A percentile compares a stretch with the other conserved stretches of the same genome.
Conservation (phyloP, 805 yeast species). For the Hanseniaspora occidentalis region DNA sequence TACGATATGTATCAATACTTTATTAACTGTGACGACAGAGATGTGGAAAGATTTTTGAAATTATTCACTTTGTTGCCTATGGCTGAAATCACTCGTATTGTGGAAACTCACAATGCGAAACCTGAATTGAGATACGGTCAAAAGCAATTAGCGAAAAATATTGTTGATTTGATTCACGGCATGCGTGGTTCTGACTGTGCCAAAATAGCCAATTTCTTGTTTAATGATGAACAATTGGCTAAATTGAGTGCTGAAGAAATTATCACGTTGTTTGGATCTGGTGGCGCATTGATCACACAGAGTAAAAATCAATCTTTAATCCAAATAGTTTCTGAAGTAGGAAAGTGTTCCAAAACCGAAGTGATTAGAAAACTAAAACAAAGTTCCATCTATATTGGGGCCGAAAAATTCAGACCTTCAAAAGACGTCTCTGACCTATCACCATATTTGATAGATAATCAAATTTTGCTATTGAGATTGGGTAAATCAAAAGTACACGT, state of each 20-base stretch:
- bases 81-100: conserved; percentile 39
- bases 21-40: conserved; percentile 66
- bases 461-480: conserved; percentile 50
- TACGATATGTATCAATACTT: conserved; percentile 80
- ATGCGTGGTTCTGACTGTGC: conserved; percentile 62
- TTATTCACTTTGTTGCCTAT: conserved; percentile 71
- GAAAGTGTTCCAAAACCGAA: conserved; percentile 41
- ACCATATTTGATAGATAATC: conserved; percentile 42
- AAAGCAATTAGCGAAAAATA: conserved; percentile 64
- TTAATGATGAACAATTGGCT: conserved; percentile 19
- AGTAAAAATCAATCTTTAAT: conserved; percentile 30
- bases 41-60: conserved; percentile 54
- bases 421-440: conserved; percentile 39
- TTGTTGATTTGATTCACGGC: conserved; percentile 83
- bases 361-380: conserved; percentile 47
- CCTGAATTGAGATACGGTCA: conserved; percentile 69
- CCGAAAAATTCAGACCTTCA: conserved; percentile 37
- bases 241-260: conserved; percentile 4
- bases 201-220: conserved; percentile 53
- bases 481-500: conserved; percentile 64
- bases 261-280: not conserved
- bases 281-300: not conserved
- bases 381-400: conserved; percentile 68
- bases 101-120: conserved; percentile 38
- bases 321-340: conserved; percentile 36